phyloP scores from a whole-genome alignment of 257 asterid genomes.

The Solanum ossicruentum region DNA sequence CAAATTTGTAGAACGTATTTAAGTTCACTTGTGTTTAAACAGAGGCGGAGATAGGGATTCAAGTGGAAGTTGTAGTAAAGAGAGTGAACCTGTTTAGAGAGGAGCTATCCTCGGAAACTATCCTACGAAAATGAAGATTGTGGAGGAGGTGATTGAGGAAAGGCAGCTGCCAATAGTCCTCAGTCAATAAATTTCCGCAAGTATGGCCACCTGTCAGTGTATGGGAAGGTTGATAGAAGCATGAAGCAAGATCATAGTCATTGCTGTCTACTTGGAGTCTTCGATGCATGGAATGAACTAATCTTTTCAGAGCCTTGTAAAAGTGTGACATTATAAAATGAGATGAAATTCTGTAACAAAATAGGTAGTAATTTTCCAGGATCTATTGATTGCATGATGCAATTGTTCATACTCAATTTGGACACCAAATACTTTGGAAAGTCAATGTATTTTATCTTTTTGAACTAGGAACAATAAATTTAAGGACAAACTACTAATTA shows the following conservation, averaged over 20 bases:
- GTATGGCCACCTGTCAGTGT: constrained; percentile 88
- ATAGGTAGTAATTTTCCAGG: neutral
- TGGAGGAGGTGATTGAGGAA: constrained; percentile 49
- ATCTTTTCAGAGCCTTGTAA: constrained; percentile 9
- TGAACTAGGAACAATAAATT: neutral
- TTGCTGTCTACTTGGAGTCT: constrained; percentile 94
- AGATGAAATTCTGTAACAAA: neutral
- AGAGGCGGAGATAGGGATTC: constrained; percentile 99
- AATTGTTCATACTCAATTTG: neutral
- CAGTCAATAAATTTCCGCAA: constrained; percentile 70
- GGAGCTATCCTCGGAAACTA: constrained; percentile 64
- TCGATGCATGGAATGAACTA: constrained; percentile 92
- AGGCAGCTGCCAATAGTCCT: constrained; percentile 43
- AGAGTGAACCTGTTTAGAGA: constrained; percentile 51
- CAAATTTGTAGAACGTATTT: neutral
- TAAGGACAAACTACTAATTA: neutral
- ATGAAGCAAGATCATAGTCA: constrained; percentile 91
- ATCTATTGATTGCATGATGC: neutral
- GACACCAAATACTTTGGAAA: neutral
- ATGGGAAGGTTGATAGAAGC: constrained; percentile 55
- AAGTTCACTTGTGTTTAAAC: neutral
- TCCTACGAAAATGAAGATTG: constrained; percentile 73
- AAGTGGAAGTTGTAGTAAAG: constrained; percentile 79
- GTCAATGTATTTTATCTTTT: neutral
- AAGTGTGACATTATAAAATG: too few species aligned